A percentile compares a stretch with the other conserved stretches of the same genome.
These are phyloP conservation scores for Larix kaempferi DNA, from an alignment of 75 land plant species.

Conservation along the genomic window DNA sequence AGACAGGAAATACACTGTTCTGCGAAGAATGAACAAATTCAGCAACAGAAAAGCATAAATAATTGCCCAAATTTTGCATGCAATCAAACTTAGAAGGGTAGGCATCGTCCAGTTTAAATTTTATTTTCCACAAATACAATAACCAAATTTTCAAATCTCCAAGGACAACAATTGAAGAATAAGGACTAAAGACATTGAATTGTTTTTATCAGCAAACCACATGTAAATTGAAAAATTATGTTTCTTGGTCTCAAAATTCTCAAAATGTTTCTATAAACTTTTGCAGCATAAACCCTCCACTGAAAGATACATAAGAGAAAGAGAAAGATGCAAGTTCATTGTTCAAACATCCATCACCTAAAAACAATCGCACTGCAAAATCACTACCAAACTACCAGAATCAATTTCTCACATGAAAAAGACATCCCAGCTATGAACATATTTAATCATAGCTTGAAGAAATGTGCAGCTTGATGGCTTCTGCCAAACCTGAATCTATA, in stretches of 20 bases:
- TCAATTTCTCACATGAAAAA: too few relatives aligned
- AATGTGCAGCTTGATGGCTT: not conserved
- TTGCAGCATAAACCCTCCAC: not conserved
- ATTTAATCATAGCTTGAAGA: not conserved
- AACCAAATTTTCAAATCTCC: slow-evolving; percentile 1
- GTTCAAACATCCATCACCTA: not conserved
- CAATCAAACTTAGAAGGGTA: too few relatives aligned
- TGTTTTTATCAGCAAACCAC: not conserved
- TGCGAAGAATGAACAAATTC: too few relatives aligned
- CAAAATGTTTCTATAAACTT: not conserved
- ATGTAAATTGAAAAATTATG: not conserved
- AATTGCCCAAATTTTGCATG: too few relatives aligned
- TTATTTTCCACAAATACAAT: not conserved
- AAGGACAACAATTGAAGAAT: not conserved
- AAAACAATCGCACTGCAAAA: not conserved
- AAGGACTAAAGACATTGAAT: not conserved
- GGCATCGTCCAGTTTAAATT: too few relatives aligned
- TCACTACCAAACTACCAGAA: too few relatives aligned
- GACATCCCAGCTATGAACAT: too few relatives aligned
- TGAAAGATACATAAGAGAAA: not conserved
- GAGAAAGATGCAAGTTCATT: not conserved
- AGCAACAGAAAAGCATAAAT: too few relatives aligned
- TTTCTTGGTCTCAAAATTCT: too few relatives aligned
- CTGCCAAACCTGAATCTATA: not conserved
- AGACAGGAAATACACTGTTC: too few relatives aligned